phyloP scores from a whole-genome alignment of 2,329 filamentous ascomycete genomes.

The Colletotrichum neosansevieriae region DNA sequence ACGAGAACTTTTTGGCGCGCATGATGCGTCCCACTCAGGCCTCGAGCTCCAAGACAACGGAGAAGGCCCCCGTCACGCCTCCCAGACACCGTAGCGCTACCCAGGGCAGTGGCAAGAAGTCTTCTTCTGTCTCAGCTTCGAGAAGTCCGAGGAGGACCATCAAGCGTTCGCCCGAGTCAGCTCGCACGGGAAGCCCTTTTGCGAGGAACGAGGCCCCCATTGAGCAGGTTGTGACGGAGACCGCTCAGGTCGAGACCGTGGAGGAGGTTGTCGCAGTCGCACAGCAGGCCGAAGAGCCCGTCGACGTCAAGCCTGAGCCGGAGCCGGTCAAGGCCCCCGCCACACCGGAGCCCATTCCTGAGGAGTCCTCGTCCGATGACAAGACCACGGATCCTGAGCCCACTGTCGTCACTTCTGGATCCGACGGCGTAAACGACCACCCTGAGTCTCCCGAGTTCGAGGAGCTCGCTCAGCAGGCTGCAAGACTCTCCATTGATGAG shows the following conservation, averaged over 20 bases:
- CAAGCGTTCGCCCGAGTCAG: slow-evolving; percentile 37
- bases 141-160: slow-evolving; percentile 39
- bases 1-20: slow-evolving; percentile 80
- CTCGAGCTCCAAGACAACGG: slow-evolving; percentile 75
- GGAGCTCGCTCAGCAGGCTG: slow-evolving; percentile 19
- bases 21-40: slow-evolving; percentile 84
- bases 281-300: slow-evolving; percentile 39
- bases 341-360: slow-evolving; percentile 28
- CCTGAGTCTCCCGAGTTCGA: slow-evolving; percentile 27
- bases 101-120: slow-evolving; percentile 44
- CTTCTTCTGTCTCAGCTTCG: slow-evolving; percentile 35
- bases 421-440: slow-evolving; percentile 12
- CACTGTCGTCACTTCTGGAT: slow-evolving; percentile 2
- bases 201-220: slow-evolving; percentile 17
- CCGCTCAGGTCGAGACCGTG: slow-evolving; percentile 35
- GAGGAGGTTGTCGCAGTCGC: slow-evolving; percentile 41
- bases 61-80: slow-evolving; percentile 68
- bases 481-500: slow-evolving; percentile 17
- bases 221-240: slow-evolving; percentile 31
- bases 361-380: slow-evolving; percentile 32
- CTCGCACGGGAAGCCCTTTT: slow-evolving; percentile 32
- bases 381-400: slow-evolving; percentile 21
- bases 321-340: slow-evolving; percentile 21
- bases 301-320: slow-evolving; percentile 15
- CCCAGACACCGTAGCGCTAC: slow-evolving; percentile 54